A percentile compares a stretch with the other conserved stretches of the same genome.
Conservation (phyloP, 2,329 filamentous ascomycete species). For the Alternaria sp. region DNA sequence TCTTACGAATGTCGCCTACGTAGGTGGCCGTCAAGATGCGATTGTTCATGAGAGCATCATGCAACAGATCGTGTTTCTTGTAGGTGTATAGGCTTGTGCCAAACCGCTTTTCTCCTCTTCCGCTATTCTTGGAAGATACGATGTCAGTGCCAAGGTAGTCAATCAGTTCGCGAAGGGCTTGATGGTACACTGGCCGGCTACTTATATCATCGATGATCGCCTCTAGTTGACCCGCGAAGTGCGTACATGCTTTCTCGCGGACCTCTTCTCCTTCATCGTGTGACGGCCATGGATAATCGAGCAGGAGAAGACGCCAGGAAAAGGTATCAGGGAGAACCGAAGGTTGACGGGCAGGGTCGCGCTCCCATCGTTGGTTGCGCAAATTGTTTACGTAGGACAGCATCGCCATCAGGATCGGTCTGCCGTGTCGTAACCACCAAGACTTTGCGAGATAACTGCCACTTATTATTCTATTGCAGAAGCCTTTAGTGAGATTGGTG, state of each 20-base stretch:
- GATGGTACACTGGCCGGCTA: constrained; percentile 21
- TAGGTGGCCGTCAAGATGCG: constrained; percentile 19
- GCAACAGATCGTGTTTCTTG: constrained; percentile 1
- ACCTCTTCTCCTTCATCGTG: not conserved
- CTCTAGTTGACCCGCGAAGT: constrained; percentile 22
- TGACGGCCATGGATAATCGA: constrained; percentile 25
- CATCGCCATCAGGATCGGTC: constrained; percentile 25
- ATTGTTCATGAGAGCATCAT: constrained; percentile 15
- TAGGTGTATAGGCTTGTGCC: not conserved
- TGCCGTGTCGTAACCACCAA: constrained; percentile 20
- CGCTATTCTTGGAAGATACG: not conserved
- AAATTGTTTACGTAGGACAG: constrained; percentile 23
- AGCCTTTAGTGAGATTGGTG: not conserved
- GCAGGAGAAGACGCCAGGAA: constrained; percentile 29
- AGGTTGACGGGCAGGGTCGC: constrained; percentile 20
- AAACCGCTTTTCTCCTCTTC: not conserved
- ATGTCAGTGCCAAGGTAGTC: constrained; percentile 1
- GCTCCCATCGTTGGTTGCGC: constrained; percentile 31
- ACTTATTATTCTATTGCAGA: not conserved
- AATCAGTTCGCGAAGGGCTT: constrained; percentile 14
- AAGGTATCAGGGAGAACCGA: constrained; percentile 34
- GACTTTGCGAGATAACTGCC: constrained; percentile 1
- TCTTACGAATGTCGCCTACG: constrained; percentile 32
- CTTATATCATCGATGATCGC: constrained; percentile 21
- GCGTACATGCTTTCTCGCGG: constrained; percentile 19